Conservation (phyloP, 495 filamentous ascomycete species). For the Xylaria telfairii region DNA sequence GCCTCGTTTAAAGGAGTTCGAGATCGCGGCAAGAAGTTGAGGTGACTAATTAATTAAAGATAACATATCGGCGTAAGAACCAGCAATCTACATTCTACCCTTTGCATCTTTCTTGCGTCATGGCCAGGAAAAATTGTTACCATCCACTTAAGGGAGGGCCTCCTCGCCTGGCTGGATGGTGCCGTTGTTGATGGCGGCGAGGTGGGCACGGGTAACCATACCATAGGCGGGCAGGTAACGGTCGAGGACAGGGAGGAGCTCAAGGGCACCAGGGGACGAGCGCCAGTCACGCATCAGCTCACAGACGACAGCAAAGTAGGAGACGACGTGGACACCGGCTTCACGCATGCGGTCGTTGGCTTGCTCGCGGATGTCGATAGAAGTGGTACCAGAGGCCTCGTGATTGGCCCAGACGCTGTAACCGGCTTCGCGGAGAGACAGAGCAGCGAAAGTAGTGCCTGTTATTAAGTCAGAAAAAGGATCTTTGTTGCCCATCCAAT, state of each 20-base stretch:
- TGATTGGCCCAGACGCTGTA: slow-evolving; percentile 79
- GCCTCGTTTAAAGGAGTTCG: too few species aligned
- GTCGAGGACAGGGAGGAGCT: slow-evolving; percentile 72
- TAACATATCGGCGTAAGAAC: too few species aligned
- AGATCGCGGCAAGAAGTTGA: too few species aligned
- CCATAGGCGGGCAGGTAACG: slow-evolving; percentile 56
- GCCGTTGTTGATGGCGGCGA: slow-evolving; percentile 49
- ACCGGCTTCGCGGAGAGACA: slow-evolving; percentile 71
- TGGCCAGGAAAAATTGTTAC: too few species aligned
- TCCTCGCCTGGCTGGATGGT: slow-evolving; percentile 53
- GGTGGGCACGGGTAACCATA: slow-evolving; percentile 52
- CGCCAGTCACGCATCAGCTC: slow-evolving; percentile 85
- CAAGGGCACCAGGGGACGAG: slow-evolving; percentile 63
- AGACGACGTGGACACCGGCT: slow-evolving; percentile 70
- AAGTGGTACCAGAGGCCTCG: slow-evolving; percentile 64
- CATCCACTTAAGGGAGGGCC: slow-evolving; percentile 28
- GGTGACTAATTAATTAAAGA: too few species aligned
- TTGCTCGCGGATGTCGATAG: slow-evolving; percentile 50
- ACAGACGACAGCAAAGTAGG: slow-evolving; percentile 67
- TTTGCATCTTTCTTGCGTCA: too few species aligned
- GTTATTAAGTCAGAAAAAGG: not conserved
- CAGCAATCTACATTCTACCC: too few species aligned
- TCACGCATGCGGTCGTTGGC: slow-evolving; percentile 69
- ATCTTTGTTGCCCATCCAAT: not conserved
- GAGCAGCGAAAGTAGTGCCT: slow-evolving; percentile 73